Conservation (phyloP, 1,139 yeast genomes). For the Spathaspora sp. region DNA sequence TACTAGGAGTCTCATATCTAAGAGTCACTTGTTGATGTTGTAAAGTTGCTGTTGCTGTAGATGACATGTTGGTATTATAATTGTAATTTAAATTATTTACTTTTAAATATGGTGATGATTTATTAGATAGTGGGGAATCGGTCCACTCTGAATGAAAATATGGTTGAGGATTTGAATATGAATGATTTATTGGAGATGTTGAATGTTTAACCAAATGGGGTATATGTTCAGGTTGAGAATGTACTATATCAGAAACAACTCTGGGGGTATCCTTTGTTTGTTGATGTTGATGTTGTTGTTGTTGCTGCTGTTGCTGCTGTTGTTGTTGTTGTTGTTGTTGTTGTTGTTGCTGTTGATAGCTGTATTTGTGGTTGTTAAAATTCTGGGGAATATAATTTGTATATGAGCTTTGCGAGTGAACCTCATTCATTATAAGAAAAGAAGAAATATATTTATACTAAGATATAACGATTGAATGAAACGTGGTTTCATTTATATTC, state of each 20-base stretch:
- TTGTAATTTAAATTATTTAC: background rate
- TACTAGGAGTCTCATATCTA: slow-evolving; percentile 25
- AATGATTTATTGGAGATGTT: background rate
- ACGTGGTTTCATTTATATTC: background rate
- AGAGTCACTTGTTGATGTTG: slow-evolving; percentile 10
- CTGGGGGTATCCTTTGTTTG: background rate
- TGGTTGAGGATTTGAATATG: background rate
- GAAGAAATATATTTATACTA: background rate
- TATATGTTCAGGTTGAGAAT: background rate
- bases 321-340: no score
- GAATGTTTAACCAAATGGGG: background rate
- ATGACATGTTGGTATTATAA: slow-evolving; percentile 9
- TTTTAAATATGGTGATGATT: background rate
- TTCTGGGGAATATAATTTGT: background rate
- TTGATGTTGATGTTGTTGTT: background rate
- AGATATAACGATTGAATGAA: background rate
- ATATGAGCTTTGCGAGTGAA: background rate
- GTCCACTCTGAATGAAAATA: slow-evolving; percentile 1
- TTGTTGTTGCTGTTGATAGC: background rate
- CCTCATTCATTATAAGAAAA: background rate
- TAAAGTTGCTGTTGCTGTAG: slow-evolving; percentile 13
- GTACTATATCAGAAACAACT: background rate
- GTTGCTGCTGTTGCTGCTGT: background rate
- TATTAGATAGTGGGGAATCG: background rate
- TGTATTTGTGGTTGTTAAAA: background rate